These are phyloP conservation scores for Blastomyces gilchristii DNA, from an alignment of 2,329 filamentous ascomycete genomes.

Conservation along the genomic window DNA sequence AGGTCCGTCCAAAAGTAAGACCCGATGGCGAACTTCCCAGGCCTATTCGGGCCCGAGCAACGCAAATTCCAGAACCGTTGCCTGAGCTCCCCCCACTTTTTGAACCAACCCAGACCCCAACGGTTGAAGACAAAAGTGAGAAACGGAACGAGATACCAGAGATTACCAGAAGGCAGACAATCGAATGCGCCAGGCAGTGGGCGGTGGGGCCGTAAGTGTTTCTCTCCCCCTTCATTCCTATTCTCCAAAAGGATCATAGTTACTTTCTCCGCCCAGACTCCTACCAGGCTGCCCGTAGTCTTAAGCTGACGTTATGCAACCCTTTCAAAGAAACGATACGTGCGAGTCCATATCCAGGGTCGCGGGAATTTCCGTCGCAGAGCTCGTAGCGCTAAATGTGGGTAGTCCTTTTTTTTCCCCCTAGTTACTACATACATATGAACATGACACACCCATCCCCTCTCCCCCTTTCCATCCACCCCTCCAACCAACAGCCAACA, in stretches of 20 bases:
- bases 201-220: neutral
- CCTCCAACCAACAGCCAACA: neutral
- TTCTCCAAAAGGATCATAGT: neutral
- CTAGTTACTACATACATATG: no score
- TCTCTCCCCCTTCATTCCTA: neutral
- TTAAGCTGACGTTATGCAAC: neutral
- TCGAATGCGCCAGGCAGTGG: neutral
- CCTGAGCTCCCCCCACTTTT: no score
- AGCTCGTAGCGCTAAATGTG: neutral
- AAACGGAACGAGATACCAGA: neutral
- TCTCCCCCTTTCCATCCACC: neutral
- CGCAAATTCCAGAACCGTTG: no score
- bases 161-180: neutral
- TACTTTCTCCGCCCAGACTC: neutral
- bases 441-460: neutral
- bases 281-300: neutral
- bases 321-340: neutral
- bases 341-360: neutral
- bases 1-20: no score
- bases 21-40: no score
- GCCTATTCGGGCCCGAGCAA: no score
- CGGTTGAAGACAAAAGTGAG: neutral
- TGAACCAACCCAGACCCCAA: neutral
- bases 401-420: neutral
- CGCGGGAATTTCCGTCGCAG: neutral